Percentiles rank a stretch among this genome's conserved stretches.
These are phyloP conservation scores for Nematocida sp. DNA, from an alignment of 371 early-diverging fungal genomes.

Conservation along the genomic window DNA sequence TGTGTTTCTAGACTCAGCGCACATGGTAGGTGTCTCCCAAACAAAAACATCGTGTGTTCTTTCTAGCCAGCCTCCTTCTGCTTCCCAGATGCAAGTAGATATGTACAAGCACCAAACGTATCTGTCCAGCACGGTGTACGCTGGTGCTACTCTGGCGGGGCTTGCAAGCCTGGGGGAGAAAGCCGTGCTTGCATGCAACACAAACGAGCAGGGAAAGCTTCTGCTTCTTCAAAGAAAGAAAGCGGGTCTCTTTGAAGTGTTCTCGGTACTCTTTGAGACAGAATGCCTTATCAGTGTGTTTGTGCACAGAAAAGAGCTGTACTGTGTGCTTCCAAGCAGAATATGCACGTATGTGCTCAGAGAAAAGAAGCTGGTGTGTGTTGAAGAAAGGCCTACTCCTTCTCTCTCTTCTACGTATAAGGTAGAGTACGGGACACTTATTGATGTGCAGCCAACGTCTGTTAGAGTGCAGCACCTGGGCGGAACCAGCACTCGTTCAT, in stretches of 20 bases:
- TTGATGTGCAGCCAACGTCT: background rate
- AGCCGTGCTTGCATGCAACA: background rate
- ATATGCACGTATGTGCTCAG: background rate
- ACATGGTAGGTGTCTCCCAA: too few relatives aligned
- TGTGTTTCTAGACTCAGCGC: too few relatives aligned
- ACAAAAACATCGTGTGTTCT: too few relatives aligned
- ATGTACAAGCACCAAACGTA: too few relatives aligned
- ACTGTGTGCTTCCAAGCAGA: background rate
- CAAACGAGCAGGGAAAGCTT: background rate
- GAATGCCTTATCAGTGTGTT: background rate
- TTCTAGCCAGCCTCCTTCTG: too few relatives aligned
- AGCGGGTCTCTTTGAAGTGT: too few relatives aligned
- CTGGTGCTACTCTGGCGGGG: too few relatives aligned
- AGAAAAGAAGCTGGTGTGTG: background rate
- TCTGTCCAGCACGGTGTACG: too few relatives aligned
- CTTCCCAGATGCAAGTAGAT: too few relatives aligned
- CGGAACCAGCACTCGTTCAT: too few relatives aligned
- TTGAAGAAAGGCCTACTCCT: background rate
- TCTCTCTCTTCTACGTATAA: background rate
- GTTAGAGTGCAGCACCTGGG: background rate
- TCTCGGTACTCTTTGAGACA: too few relatives aligned
- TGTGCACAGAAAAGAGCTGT: background rate
- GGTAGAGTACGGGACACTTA: background rate
- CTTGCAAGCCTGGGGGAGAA: too few relatives aligned
- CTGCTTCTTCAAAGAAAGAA: background rate